Conservation (phyloP, 495 filamentous ascomycete species). For the Halenospora varia region DNA sequence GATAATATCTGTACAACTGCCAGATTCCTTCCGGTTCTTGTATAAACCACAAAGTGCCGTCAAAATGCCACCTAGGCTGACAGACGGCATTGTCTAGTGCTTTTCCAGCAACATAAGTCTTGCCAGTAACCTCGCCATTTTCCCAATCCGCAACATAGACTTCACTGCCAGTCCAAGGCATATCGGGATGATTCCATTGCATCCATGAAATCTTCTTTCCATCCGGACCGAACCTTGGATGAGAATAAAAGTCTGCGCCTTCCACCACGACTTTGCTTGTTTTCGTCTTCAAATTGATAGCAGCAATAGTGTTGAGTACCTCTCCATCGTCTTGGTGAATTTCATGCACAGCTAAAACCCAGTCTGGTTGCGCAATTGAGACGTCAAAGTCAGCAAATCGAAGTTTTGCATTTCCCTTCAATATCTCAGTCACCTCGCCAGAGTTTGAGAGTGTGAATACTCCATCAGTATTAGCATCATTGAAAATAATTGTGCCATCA, state of each 20-base stretch:
- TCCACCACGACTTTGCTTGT: constrained; percentile 22
- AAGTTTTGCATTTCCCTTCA: too few relatives aligned
- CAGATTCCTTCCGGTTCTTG: constrained; percentile 16
- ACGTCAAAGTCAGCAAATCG: too few relatives aligned
- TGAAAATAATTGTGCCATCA: too few relatives aligned
- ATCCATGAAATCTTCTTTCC: constrained; percentile 42
- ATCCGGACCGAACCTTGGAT: constrained; percentile 42
- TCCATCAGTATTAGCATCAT: too few relatives aligned
- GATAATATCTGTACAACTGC: constrained; percentile 8
- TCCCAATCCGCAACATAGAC: constrained; percentile 35
- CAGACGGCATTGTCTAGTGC: constrained; percentile 6
- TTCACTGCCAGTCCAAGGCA: constrained; percentile 44
- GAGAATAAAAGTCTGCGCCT: constrained; percentile 46
- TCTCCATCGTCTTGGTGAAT: constrained; percentile 32
- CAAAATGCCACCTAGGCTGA: constrained; percentile 15
- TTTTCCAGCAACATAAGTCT: constrained; percentile 10
- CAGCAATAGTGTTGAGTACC: constrained; percentile 33
- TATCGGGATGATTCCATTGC: constrained; percentile 47
- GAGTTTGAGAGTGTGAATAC: too few relatives aligned
- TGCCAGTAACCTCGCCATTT: constrained; percentile 2
- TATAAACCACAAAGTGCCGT: constrained; percentile 10
- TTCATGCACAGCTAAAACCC: constrained; percentile 45
- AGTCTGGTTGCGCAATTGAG: too few relatives aligned
- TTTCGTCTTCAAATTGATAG: constrained; percentile 29
- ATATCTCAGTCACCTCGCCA: too few relatives aligned